phyloP scores from a whole-genome alignment of 1,284 basidiomycete species.

The Ustilago shanxiensis region DNA sequence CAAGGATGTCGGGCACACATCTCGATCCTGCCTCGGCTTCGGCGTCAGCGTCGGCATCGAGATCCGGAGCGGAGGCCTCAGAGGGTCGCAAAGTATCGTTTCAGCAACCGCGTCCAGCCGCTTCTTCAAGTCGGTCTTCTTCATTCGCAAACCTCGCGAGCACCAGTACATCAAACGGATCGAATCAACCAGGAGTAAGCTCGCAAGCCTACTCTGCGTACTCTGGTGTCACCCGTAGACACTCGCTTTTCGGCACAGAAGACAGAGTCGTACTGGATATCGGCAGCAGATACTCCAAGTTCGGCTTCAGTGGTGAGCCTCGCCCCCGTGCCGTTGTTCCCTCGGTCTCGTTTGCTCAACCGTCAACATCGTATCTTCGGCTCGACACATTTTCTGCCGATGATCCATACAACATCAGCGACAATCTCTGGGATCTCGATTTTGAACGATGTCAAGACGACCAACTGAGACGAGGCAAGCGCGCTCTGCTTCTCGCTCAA shows the following conservation, averaged over 20 bases:
- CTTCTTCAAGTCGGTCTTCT: conserved; percentile 22
- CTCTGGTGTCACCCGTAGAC: conserved; percentile 39
- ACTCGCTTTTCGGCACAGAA: conserved; percentile 59
- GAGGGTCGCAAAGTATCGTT: conserved; percentile 43
- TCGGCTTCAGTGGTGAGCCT: conserved; percentile 63
- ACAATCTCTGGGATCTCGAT: conserved; percentile 64
- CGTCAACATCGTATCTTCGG: conserved; percentile 35
- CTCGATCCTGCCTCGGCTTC: not conserved
- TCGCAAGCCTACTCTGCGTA: conserved; percentile 30
- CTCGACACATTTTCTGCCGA: conserved; percentile 11
- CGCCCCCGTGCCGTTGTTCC: conserved; percentile 59
- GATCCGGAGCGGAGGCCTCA: not conserved
- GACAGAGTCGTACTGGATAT: conserved; percentile 65
- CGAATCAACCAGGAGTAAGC: conserved; percentile 4
- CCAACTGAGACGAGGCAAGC: conserved; percentile 42
- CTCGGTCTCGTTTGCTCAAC: conserved; percentile 69
- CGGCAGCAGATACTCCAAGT: conserved; percentile 60
- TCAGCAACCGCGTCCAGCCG: conserved; percentile 15
- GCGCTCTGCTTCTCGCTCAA: conserved; percentile 47
- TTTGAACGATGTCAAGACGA: conserved; percentile 42
- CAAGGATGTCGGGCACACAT: conserved; percentile 18
- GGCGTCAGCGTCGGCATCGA: conserved; percentile 9
- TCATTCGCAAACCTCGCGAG: conserved; percentile 17
- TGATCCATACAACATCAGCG: conserved; percentile 32
- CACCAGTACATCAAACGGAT: conserved; percentile 3